Base-by-base conservation (phyloP, 1,284 basidiomycete genomes). In the Apiotrichum porosum region DNA sequence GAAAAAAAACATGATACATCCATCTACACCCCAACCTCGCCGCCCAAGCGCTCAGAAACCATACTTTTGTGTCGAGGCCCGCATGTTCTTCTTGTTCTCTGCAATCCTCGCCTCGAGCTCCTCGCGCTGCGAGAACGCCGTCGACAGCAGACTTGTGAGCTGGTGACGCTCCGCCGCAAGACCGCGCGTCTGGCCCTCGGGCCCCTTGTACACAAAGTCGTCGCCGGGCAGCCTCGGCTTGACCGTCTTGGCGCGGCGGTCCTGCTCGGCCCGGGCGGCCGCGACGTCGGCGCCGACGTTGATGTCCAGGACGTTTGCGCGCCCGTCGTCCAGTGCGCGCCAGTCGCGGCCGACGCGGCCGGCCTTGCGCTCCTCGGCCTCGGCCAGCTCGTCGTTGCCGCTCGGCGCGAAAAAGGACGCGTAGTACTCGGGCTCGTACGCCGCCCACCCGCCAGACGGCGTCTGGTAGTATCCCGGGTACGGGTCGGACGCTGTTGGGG, bases 381-480 rank as follows among this genome's bases (percentile, higher is more conserved):
- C 31, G 24, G 9, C 35, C 26, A 35, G 19, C 24, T 31, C 41
- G 26, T 24, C 13, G 24, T 8, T 31, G 42, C 19, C 39, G 8
- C 8, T 12, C 26, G 26, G 8, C 23, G 19, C 31, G 53, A 71
- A 79, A 72, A 86, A 87, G 26, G 77, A 80, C 26, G 78, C 77
- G 65, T 88, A 92, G 69, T 86, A 89, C n/a, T 63, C 78, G 0
- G 81, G 71, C 47, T 92, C 87, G 68, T 92, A 79, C 0, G 84
- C 82, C 21, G 81, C 83, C 84, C 88, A 92, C 41, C 77, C 65
- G 10, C 88, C 88, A 1, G 84, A 84, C 0, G 88, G 87, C 22
- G 86, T 78, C 54, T 84, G 82, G 68, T 93, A 92, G 73, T 91
- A 93, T 3, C 89, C 89, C 2, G 89, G 89, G 68, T 91, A 90